Evolutionary conservation across 352 stramenopile species (phyloP), one percentile per base, ranked within the genome.

Genomic region (Blastocystis hominis): DNA sequence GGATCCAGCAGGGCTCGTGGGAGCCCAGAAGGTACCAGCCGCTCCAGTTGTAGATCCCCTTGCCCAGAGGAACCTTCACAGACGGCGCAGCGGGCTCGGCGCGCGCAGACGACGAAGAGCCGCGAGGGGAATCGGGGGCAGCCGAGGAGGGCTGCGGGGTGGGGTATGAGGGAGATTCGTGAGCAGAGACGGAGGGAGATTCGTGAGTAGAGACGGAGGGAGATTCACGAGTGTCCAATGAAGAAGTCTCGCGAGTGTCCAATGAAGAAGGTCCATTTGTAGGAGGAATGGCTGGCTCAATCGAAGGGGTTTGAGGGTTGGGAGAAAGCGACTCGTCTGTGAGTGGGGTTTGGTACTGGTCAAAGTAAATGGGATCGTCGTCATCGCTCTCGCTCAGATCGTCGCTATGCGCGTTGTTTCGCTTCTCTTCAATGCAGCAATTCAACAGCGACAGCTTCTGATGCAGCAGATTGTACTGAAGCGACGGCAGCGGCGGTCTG

Each of bases 391-490:
- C 50, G 50, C 50, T 59, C 50, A n/a, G 10, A 20, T 42, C 56
- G 7, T 54, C n/a, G 10, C 68, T 46, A n/a, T 42, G 6, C 20
- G 30, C 20, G 50, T 84, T 84, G 56, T 84, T 84, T 3, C 20
- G 17, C 30, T 34, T 63, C 72, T 84, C 72, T 40, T 84, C 72
- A 20, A 84, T 68, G 44, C 72, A 84, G 42, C 72, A 84, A 40
- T 84, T 84, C 50, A 84, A 30, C 50, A 84, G n/a, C 9, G 53
- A 47, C 50, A 84, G 34, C 56, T 84, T 84, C 50, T 84, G 72
- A 20, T 84, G 72, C 17, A 84, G 72, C 5, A 84, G 56, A 46
- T 64, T 84, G 56, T 50, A 84, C 13, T 68, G 72, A 24, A 84
- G 62, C 0, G 72, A 68, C 3, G 72, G 72, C 36, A 84, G 55